phyloP scores from a whole-genome alignment of 2,329 filamentous ascomycete genomes.

The Paracamarosporium sp. region DNA sequence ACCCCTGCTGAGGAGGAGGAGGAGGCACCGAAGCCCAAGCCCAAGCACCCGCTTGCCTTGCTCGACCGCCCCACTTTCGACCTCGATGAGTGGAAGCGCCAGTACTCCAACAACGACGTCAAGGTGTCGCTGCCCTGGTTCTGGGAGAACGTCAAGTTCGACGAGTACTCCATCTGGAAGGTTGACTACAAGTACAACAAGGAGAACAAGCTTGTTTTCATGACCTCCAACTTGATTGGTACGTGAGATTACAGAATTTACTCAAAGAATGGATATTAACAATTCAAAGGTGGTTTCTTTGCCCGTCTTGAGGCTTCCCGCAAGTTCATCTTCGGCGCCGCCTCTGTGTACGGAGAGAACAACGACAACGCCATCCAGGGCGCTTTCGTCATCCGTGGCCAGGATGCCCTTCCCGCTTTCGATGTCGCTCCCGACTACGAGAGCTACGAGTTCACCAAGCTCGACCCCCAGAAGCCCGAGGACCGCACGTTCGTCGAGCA shows the following conservation, averaged over 20 bases:
- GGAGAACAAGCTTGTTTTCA: slow-evolving; percentile 96
- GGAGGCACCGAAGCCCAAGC: slow-evolving; percentile 75
- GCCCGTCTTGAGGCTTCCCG: slow-evolving; percentile 94
- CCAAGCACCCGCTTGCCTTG: slow-evolving; percentile 93
- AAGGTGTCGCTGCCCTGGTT: slow-evolving; percentile 91
- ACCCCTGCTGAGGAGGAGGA: slow-evolving; percentile 67
- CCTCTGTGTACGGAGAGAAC: slow-evolving; percentile 86
- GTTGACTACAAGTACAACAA: slow-evolving; percentile 99
- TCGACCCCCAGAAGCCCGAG: slow-evolving; percentile 84
- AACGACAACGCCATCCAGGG: slow-evolving; percentile 91
- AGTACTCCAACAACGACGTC: slow-evolving; percentile 94
- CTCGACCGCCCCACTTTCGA: slow-evolving; percentile 81
- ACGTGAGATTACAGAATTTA: slow-evolving; percentile 26
- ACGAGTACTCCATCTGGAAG: slow-evolving; percentile 95
- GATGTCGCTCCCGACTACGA: slow-evolving; percentile 97
- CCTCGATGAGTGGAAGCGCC: slow-evolving; percentile 98
- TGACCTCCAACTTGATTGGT: slow-evolving; percentile 97
- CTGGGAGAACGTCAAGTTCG: slow-evolving; percentile 94
- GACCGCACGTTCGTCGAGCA: slow-evolving; percentile 86
- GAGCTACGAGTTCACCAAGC: slow-evolving; percentile 96
- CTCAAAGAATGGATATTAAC: slow-evolving; percentile 18
- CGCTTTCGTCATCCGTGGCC: slow-evolving; percentile 92
- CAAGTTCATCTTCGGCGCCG: slow-evolving; percentile 95
- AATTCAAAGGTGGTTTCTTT: slow-evolving; percentile 79
- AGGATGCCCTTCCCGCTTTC: slow-evolving; percentile 85